phyloP scores from a whole-genome alignment of 768 basidiomycete species.

The Clitopilus hobsonii region DNA sequence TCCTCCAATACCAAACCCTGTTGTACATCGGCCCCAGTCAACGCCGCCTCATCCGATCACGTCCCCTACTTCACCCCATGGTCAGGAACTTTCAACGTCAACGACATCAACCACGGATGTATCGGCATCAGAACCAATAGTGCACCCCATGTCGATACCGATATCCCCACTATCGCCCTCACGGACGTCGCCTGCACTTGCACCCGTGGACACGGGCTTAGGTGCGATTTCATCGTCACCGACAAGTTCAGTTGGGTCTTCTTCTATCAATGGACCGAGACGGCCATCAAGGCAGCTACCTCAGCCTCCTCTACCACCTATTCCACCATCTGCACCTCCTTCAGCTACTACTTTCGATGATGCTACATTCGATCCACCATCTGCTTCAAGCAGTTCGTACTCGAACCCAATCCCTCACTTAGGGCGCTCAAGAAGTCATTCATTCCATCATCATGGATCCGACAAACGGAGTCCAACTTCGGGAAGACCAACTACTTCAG shows the following conservation, averaged over 20 bases:
- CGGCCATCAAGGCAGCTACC: not conserved
- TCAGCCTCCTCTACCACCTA: not conserved
- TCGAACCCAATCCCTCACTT: not conserved
- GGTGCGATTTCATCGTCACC: not conserved
- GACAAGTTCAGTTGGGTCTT: not conserved
- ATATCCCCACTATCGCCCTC: not conserved
- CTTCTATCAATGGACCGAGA: not conserved
- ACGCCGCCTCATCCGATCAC: slow-evolving; percentile 18
- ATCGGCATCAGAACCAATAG: not conserved
- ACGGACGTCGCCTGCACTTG: not conserved
- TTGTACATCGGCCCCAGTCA: slow-evolving; percentile 15
- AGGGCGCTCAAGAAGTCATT: not conserved
- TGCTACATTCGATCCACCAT: not conserved
- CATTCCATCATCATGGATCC: not conserved
- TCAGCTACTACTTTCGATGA: not conserved
- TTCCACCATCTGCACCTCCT: not conserved
- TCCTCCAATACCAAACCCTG: slow-evolving; percentile 8
- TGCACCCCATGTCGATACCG: not conserved
- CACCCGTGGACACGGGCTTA: not conserved
- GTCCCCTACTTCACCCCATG: slow-evolving; percentile 1
- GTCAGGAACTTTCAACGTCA: not conserved
- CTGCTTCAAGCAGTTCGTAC: not conserved
- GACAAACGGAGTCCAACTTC: slow-evolving; percentile 3
- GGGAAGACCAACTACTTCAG: not conserved
- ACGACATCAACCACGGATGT: not conserved